Conservation (phyloP, 345 rosid genomes). For the Geranium rotundifolium region DNA sequence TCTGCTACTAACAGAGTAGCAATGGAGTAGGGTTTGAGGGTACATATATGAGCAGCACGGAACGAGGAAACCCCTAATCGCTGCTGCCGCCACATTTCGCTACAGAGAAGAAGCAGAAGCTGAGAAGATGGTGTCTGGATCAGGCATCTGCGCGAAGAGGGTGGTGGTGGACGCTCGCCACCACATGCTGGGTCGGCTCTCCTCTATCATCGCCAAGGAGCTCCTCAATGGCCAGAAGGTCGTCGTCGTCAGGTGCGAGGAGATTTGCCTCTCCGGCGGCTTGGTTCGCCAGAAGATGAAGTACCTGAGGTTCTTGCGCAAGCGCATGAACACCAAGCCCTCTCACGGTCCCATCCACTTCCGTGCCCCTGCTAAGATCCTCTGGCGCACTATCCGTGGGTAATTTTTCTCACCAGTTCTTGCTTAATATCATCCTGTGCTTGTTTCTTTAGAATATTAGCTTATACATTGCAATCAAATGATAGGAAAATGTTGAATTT, state of each 20-base stretch:
- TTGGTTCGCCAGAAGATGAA: conserved; percentile 89
- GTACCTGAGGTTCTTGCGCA: conserved; percentile 77
- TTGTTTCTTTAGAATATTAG: too few species aligned
- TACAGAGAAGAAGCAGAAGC: too few species aligned
- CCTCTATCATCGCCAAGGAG: conserved; percentile 38
- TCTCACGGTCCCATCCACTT: conserved; percentile 32
- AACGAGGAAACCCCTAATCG: too few species aligned
- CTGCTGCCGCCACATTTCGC: too few species aligned
- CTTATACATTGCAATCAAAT: background rate
- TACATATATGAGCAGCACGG: too few species aligned
- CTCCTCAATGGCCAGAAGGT: conserved; percentile 26
- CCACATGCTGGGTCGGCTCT: conserved; percentile 73
- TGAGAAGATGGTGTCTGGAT: conserved; percentile 63
- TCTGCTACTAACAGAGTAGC: too few species aligned
- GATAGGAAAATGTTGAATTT: background rate
- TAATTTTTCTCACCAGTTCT: background rate
- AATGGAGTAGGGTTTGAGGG: too few species aligned
- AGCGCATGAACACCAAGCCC: conserved; percentile 40
- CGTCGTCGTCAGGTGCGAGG: conserved; percentile 27
- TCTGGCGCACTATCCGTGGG: conserved; percentile 29
- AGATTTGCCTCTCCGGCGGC: conserved; percentile 30
- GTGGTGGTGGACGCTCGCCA: conserved; percentile 82
- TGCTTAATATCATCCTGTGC: background rate
- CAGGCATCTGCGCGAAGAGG: conserved; percentile 56
- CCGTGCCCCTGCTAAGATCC: conserved; percentile 27